Conservation (phyloP, 2,329 filamentous ascomycete genomes). For the Trichoderma sp. region DNA sequence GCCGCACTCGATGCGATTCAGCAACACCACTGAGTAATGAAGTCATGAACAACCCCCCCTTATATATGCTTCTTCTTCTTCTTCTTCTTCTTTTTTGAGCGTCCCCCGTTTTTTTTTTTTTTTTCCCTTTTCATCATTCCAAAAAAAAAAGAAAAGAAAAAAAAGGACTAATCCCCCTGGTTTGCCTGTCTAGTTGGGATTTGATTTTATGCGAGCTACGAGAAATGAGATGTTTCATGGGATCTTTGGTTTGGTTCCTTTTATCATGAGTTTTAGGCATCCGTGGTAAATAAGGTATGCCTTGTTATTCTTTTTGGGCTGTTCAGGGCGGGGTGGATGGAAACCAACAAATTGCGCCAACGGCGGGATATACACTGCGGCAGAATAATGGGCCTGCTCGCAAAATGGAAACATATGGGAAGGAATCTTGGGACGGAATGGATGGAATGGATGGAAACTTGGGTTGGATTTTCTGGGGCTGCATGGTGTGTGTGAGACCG, state of each 20-base stretch:
- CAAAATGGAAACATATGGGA: conserved; percentile 12
- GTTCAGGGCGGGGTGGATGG: conserved; percentile 4
- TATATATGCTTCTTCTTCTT: not conserved
- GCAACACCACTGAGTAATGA: conserved; percentile 17
- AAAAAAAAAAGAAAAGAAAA: not conserved
- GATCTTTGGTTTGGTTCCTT: not conserved
- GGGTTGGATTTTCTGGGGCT: conserved; percentile 5
- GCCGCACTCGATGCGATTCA: conserved; percentile 12
- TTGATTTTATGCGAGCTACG: conserved; percentile 16
- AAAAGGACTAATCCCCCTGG: not conserved
- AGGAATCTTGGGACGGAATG: conserved; percentile 5
- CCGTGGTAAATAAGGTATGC: conserved; percentile 10
- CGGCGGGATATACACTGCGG: not conserved
- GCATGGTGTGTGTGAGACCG: not conserved
- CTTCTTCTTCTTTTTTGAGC: not conserved
- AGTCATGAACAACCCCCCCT: not conserved
- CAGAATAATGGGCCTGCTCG: conserved; percentile 8
- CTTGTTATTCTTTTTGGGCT: conserved; percentile 10
- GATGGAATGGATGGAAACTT: conserved; percentile 6
- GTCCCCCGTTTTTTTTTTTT: not conserved
- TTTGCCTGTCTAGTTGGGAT: not conserved
- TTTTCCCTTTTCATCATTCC: not conserved
- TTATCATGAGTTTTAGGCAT: conserved; percentile 3
- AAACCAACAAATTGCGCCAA: conserved; percentile 13
- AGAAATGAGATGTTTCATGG: conserved; percentile 18